Percentiles rank a stretch among this genome's conserved stretches.
These are phyloP conservation scores for Aulographum hederae DNA, from an alignment of 2,329 filamentous ascomycete species.

Conservation along the genomic window DNA sequence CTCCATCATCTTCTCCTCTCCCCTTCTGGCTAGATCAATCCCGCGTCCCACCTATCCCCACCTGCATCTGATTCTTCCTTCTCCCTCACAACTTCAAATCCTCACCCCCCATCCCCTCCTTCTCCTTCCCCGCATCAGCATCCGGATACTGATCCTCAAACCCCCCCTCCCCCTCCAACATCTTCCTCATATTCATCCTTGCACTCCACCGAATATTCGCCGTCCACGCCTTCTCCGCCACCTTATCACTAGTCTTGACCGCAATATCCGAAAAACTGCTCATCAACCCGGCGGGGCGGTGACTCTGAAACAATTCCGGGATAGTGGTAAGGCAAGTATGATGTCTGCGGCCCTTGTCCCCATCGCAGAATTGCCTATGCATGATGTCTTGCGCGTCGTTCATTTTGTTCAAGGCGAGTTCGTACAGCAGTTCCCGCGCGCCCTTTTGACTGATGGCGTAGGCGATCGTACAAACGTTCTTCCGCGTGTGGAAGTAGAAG, in stretches of 20 bases:
- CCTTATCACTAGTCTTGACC: conserved; percentile 9
- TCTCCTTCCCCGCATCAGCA: background rate
- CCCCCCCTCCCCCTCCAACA: conserved; percentile 18
- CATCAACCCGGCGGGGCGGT: conserved; percentile 20
- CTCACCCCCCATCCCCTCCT: background rate
- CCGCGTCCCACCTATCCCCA: too few relatives aligned
- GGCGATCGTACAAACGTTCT: conserved; percentile 22
- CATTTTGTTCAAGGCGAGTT: conserved; percentile 24
- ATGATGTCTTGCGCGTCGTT: conserved; percentile 7
- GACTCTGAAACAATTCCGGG: conserved; percentile 12
- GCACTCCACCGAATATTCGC: conserved; percentile 23
- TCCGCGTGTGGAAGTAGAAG: conserved; percentile 22
- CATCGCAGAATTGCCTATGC: conserved; percentile 2
- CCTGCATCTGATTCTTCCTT: background rate
- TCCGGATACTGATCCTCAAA: conserved; percentile 7
- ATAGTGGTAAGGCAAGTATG: conserved; percentile 20
- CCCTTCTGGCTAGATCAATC: too few relatives aligned
- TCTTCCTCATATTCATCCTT: conserved; percentile 20
- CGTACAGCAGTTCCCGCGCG: conserved; percentile 23
- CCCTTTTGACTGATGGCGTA: conserved; percentile 28
- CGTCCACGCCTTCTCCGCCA: conserved; percentile 13
- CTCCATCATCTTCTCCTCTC: too few relatives aligned
- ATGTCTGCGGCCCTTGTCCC: conserved; percentile 7
- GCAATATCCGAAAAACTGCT: conserved; percentile 20
- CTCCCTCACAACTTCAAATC: background rate